Conservation (phyloP, 2,329 filamentous ascomycete genomes). For the Botrytis hyacinthi region DNA sequence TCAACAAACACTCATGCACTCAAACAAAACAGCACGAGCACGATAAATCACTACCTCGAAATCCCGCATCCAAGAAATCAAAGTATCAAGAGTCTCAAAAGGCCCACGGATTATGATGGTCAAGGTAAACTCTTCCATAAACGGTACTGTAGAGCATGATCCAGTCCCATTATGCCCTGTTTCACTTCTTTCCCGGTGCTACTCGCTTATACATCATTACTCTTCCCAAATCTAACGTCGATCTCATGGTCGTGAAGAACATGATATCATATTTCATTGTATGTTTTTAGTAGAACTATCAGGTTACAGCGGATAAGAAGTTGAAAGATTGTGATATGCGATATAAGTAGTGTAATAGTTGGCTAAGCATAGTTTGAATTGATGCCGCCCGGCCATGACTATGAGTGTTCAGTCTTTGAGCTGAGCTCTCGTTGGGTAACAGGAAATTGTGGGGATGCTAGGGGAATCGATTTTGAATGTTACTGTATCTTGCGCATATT, state of each 20-base stretch:
- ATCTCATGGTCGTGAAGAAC: background rate
- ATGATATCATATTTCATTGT: rapidly evolving
- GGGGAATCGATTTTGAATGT: background rate
- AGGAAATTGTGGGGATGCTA: background rate
- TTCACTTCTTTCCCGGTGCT: background rate
- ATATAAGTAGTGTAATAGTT: too few species aligned
- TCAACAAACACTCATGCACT: background rate
- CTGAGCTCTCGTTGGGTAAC: background rate
- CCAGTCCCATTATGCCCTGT: background rate
- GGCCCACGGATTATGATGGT: too few species aligned
- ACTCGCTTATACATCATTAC: background rate
- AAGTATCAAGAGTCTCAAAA: background rate
- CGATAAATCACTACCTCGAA: background rate
- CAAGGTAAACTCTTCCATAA: background rate
- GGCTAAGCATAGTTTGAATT: too few species aligned
- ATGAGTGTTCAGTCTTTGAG: background rate
- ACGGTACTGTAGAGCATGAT: background rate
- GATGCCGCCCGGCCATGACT: background rate
- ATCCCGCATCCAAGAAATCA: background rate
- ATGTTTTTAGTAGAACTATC: too few species aligned
- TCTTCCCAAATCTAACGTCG: background rate
- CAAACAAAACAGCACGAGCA: background rate
- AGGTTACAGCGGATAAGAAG: too few species aligned
- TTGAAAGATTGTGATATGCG: too few species aligned
- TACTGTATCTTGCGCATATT: background rate